Evolutionary conservation across 2,329 filamentous ascomycete species (phyloP).

Genomic region (Bertia moriformis): DNA sequence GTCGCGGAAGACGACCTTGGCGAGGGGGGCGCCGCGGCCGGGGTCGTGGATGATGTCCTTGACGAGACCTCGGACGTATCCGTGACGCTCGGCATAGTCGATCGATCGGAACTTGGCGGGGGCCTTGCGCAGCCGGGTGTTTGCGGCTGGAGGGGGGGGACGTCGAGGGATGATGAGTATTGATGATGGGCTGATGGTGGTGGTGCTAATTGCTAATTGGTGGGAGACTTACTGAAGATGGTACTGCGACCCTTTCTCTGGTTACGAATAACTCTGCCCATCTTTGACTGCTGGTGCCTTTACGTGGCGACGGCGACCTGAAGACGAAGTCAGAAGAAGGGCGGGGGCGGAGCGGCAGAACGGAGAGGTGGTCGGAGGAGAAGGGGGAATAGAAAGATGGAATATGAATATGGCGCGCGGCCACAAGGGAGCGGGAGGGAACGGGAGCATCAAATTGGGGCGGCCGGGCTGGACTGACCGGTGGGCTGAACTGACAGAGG

Average conservation of each 20-base stretch:
- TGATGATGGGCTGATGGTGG: no score
- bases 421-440: no score
- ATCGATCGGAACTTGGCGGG: slow-evolving; percentile 91
- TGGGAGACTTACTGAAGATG: slow-evolving; percentile 34
- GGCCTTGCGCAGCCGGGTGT: slow-evolving; percentile 86
- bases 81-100: slow-evolving; percentile 93
- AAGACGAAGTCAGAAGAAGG: no score
- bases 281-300: slow-evolving; percentile 22
- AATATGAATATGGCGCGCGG: no score
- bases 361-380: no score
- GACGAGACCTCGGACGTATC: slow-evolving; percentile 92
- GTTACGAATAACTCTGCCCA: slow-evolving; percentile 51
- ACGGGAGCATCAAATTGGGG: no score
- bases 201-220: no score
- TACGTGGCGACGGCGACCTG: slow-evolving; percentile 4
- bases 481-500: no score
- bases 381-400: no score
- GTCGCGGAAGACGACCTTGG: slow-evolving; percentile 91
- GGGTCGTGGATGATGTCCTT: slow-evolving; percentile 99
- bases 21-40: slow-evolving; percentile 93
- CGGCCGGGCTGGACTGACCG: no score
- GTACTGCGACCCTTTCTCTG: slow-evolving; percentile 39
- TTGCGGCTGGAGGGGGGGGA: slow-evolving; percentile 45
- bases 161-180: slow-evolving; percentile 3
- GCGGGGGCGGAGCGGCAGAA: no score